These are phyloP conservation scores for Epichloe sp. DNA, from an alignment of 2,329 filamentous ascomycete genomes.

Conservation along the genomic window DNA sequence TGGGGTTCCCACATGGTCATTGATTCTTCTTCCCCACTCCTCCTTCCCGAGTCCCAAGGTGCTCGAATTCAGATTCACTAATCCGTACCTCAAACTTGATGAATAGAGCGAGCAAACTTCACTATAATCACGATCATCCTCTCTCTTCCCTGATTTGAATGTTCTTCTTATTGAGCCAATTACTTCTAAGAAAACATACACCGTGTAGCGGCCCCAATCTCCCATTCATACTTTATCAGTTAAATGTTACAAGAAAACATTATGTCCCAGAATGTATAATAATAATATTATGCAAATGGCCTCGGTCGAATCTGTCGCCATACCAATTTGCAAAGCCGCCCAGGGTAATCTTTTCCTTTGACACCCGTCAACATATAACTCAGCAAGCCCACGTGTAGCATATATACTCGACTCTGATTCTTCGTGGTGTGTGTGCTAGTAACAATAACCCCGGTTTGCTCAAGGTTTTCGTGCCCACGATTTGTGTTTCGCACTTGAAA, in stretches of 20 bases:
- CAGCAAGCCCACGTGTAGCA: neutral
- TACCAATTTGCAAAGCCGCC: neutral
- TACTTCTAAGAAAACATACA: neutral
- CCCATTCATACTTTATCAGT: neutral
- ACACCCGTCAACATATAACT: neutral
- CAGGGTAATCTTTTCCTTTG: neutral
- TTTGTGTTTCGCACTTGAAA: neutral
- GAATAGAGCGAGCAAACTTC: no score
- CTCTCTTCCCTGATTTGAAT: neutral
- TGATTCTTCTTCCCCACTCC: no score
- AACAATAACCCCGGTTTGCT: neutral
- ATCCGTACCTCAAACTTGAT: no score
- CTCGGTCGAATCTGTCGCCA: neutral
- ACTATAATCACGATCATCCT: no score
- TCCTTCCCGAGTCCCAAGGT: no score
- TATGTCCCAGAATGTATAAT: slow-evolving; percentile 3
- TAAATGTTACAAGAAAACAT: slow-evolving; percentile 5
- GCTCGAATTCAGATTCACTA: no score
- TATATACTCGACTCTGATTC: neutral
- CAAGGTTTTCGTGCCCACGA: neutral
- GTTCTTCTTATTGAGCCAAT: neutral
- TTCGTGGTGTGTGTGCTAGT: neutral
- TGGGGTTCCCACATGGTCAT: no score
- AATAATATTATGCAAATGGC: neutral
- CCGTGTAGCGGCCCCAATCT: neutral